Evolutionary conservation across 2,329 filamentous ascomycete species (phyloP), one percentile per base, ranked within the genome.

Genomic region (Aureobasidium melanogenum): DNA sequence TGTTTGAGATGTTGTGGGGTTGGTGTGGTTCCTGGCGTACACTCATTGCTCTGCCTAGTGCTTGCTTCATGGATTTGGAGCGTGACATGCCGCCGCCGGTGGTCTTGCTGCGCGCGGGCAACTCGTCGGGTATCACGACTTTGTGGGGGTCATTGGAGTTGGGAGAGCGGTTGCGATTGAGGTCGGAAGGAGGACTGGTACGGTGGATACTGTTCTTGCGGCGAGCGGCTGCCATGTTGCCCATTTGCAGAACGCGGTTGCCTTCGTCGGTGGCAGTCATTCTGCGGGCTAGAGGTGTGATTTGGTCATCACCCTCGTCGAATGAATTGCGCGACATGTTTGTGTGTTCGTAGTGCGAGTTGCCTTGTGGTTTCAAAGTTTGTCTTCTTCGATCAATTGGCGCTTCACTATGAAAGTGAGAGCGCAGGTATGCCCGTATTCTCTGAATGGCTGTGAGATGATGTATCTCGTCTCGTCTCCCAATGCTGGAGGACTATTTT

Each of bases 171-270:
- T 32, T 44, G 26, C 39, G 36, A 28, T 44, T 44, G 26, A 38
- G 32, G 5, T 44, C 34, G n/a, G 24, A 8, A 6, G 39, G 36
- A 6, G 54, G 26, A 34, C 32, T 41, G 44, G 19, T 39, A 36
- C 56, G 56, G 56, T 48, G 44, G 44, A 58, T 58, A 30, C 41
- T 46, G 41, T 58, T 58, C 54, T 58, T 59, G 44, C 56, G 56
- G 36, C 56, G 56, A 14, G 43, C 56, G 43, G 56, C 30, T 34
- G 56, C 56, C 43, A 46, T 46, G 19, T 47, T 47, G 41, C 54
- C 54, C 30, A 38, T 47, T 14, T 47, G 54, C 3, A 58, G 41
- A 1, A 47, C 28, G 41, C 43, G 54, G 54, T 46, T 47, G 54
- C 54, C 54, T 47, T 58, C 54, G n/a, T 58, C 17, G 28, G 54